Percentiles rank a stretch among this genome's conserved stretches.
phyloP scores from a whole-genome alignment of 2,329 filamentous ascomycete genomes.

The Trichoderma sp. region DNA sequence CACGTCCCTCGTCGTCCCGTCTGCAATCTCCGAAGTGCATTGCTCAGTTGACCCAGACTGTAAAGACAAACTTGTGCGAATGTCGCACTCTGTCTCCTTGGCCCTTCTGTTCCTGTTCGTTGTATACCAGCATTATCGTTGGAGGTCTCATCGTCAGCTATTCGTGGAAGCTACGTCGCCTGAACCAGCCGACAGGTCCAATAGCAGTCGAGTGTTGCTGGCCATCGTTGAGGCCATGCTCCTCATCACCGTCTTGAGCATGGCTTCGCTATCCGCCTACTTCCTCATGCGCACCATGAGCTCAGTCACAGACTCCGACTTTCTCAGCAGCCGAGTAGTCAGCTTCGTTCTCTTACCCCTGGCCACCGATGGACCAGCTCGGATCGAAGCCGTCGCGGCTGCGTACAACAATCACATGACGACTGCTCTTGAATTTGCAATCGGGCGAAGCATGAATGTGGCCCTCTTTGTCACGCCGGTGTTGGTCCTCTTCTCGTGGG shows the following conservation, averaged over 20 bases:
- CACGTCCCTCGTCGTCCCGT: constrained; percentile 20
- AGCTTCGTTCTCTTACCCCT: constrained; percentile 20
- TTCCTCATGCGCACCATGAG: constrained; percentile 23
- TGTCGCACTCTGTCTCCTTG: constrained; percentile 15
- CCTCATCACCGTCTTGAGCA: not conserved
- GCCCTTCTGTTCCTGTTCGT: constrained; percentile 21
- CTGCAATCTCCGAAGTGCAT: constrained; percentile 19
- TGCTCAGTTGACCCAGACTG: constrained; percentile 13
- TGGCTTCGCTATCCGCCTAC: constrained; percentile 13
- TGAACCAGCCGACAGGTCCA: not conserved
- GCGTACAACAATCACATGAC: constrained; percentile 20
- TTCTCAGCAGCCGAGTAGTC: constrained; percentile 11
- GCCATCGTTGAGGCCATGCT: constrained; percentile 1
- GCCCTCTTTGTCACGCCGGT: constrained; percentile 22
- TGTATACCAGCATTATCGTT: constrained; percentile 24
- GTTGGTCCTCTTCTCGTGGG: constrained; percentile 25
- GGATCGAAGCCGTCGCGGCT: constrained; percentile 19
- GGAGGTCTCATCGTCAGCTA: constrained; percentile 18
- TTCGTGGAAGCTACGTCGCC: constrained; percentile 3
- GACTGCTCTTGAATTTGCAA: constrained; percentile 20
- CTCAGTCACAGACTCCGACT: constrained; percentile 2
- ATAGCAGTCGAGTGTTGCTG: not conserved
- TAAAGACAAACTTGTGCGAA: constrained; percentile 8
- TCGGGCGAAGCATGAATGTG: constrained; percentile 25
- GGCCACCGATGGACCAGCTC: constrained; percentile 18